Percentiles rank a stretch among this genome's conserved stretches.
phyloP scores from a whole-genome alignment of 768 basidiomycete species.

The Boletus sp. region DNA sequence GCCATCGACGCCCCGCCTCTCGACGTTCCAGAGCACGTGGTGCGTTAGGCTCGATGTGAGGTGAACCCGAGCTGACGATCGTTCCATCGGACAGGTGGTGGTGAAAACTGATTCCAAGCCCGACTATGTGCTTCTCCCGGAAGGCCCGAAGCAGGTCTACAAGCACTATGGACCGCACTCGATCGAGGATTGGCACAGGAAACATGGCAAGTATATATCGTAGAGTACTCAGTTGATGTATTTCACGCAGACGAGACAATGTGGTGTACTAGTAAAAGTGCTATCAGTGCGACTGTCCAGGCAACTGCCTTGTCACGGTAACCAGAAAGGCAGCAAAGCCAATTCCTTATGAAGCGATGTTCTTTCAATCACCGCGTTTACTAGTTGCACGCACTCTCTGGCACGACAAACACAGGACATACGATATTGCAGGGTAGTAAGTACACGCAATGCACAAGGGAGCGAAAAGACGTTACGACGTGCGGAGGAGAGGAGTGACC shows the following conservation, averaged over 20 bases:
- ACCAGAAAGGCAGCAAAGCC: background rate
- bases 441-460: slow-evolving; percentile 8
- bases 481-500: background rate
- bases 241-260: no score
- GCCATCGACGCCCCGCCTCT: slow-evolving; percentile 64
- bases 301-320: no score
- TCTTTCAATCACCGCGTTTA: background rate
- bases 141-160: slow-evolving; percentile 50
- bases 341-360: background rate
- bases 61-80: background rate
- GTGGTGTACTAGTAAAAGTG: no score
- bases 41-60: slow-evolving; percentile 22
- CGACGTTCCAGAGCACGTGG: slow-evolving; percentile 49
- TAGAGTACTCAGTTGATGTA: background rate
- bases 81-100: slow-evolving; percentile 37
- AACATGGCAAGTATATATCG: slow-evolving; percentile 41
- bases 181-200: slow-evolving; percentile 62
- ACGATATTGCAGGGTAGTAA: slow-evolving; percentile 1
- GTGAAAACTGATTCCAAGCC: slow-evolving; percentile 52
- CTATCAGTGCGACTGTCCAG: no score
- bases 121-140: slow-evolving; percentile 60
- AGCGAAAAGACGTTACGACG: slow-evolving; percentile 6
- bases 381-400: background rate
- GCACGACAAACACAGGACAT: background rate
- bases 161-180: slow-evolving; percentile 43